Percentiles rank a stretch among this genome's conserved stretches.
phyloP scores from a whole-genome alignment of 2,329 filamentous ascomycete genomes.

The Purpureocillium takamizusanense region DNA sequence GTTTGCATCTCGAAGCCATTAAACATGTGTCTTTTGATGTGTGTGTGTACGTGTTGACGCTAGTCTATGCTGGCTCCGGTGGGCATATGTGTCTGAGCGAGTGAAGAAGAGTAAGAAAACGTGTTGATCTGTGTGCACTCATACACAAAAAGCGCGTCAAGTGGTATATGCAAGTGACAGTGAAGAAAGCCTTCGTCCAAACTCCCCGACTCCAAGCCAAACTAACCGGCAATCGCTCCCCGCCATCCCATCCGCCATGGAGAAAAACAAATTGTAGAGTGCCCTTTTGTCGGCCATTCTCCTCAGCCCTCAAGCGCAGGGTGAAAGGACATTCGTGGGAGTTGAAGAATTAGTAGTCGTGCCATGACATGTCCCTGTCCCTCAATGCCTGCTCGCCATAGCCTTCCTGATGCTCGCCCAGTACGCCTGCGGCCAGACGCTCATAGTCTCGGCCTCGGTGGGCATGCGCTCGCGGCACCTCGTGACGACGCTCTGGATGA shows the following conservation, averaged over 20 bases:
- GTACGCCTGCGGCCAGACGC: constrained; percentile 52
- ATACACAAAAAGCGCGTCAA: constrained; percentile 9
- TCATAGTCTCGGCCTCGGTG: constrained; percentile 45
- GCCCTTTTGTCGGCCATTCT: too few species aligned
- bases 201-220: constrained; percentile 21
- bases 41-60: not conserved
- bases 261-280: too few species aligned
- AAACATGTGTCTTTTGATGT: constrained; percentile 2
- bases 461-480: constrained; percentile 51
- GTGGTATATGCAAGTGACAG: constrained; percentile 14
- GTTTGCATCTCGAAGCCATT: not conserved
- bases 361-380: too few species aligned
- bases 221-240: constrained; percentile 10
- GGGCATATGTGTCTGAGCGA: not conserved
- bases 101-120: not conserved
- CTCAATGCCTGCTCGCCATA: constrained; percentile 23
- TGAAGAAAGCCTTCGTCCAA: constrained; percentile 13
- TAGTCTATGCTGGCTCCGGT: constrained; percentile 7
- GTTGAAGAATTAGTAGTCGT: too few species aligned
- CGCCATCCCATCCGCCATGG: constrained; percentile 8
- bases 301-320: too few species aligned
- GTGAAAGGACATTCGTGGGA: too few species aligned
- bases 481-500: constrained; percentile 53
- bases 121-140: not conserved
- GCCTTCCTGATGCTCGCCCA: constrained; percentile 50